These are phyloP conservation scores for Stemphylium vesicarium DNA, from an alignment of 2,329 filamentous ascomycete genomes.

Conservation along the genomic window DNA sequence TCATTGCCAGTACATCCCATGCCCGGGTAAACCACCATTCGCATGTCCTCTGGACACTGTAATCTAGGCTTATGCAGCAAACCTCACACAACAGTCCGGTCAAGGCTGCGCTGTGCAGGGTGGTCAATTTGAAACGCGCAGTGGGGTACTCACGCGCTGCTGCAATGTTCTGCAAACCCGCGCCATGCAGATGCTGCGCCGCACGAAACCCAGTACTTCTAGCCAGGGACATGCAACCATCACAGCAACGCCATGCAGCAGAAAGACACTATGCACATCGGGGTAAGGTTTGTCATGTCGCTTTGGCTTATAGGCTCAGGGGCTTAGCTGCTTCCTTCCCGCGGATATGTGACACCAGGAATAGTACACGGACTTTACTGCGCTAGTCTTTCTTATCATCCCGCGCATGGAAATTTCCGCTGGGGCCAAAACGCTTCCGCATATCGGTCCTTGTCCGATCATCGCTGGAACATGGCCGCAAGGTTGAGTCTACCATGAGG, in stretches of 20 bases:
- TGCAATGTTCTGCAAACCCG: conserved; percentile 1
- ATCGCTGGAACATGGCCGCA: neutral
- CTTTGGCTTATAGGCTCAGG: neutral
- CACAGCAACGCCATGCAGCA: neutral
- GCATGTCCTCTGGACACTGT: neutral
- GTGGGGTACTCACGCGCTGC: neutral
- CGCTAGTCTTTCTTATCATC: neutral
- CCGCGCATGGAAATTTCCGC: neutral
- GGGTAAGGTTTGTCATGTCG: neutral
- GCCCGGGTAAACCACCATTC: too few species aligned
- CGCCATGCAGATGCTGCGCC: conserved; percentile 2
- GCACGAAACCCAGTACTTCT: neutral
- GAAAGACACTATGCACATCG: neutral
- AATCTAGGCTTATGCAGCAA: neutral
- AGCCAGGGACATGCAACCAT: neutral
- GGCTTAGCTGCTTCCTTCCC: neutral
- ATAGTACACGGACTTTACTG: neutral
- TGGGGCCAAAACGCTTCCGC: conserved; percentile 3
- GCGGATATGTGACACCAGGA: neutral
- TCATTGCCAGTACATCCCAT: too few species aligned
- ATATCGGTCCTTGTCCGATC: neutral
- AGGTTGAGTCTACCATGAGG: neutral
- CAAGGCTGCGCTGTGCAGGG: neutral
- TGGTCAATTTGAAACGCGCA: neutral
- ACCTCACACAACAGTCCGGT: neutral